Base-by-base conservation (phyloP, 208 protist species). In the Herpetomonas samuelpessoai region DNA sequence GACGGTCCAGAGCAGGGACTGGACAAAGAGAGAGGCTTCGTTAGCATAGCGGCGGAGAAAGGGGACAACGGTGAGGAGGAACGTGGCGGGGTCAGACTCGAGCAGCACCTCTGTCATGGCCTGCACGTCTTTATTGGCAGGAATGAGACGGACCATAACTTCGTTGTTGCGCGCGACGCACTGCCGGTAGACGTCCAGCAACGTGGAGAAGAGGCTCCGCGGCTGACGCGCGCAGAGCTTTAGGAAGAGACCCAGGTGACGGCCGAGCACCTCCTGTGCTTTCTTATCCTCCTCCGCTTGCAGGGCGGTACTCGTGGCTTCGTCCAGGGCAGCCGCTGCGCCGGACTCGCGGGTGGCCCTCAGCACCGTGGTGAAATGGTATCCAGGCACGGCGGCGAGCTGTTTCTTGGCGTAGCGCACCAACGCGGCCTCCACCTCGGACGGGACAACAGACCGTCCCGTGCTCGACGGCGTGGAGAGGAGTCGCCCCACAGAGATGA, bases 221-320 rank as follows among this genome's bases (percentile, higher is more conserved):
- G 86, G 82, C 52, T 88, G 79, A 18, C 81, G 82, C 2, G 68
- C 70, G 51, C 86, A 93, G n/a, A 93, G 74, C 78, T 84, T 86
- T 19, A 89, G 64, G 49, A 90, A 89, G 19, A 87, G 72, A 3
- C 75, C 83, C 28, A 90, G 74, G 39, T 83, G 79, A 2, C 77
- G 76, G 54, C 86, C 68, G 25, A 87, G 58, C 44, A 73, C 51
- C 16, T 68, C 58, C 26, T 65, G 62, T 18, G 74, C 66, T 3
- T 66, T 71, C 24, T 68, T 47, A 47, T 71, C 57, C 67, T 53
- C 62, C 41, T 28, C 44, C 39, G 14, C 38, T 31, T 26, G 49
- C 38, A 63, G 39, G 18, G 65, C 38, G n/a, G 57, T 56, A 31
- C 27, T 12, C 12, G 50, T 19, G 28, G 44, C 49, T 28, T 76